Evolutionary conservation across 2,329 filamentous ascomycete species (phyloP), one percentile per base, ranked within the genome.

Genomic region (Penicillium rolfsii): DNA sequence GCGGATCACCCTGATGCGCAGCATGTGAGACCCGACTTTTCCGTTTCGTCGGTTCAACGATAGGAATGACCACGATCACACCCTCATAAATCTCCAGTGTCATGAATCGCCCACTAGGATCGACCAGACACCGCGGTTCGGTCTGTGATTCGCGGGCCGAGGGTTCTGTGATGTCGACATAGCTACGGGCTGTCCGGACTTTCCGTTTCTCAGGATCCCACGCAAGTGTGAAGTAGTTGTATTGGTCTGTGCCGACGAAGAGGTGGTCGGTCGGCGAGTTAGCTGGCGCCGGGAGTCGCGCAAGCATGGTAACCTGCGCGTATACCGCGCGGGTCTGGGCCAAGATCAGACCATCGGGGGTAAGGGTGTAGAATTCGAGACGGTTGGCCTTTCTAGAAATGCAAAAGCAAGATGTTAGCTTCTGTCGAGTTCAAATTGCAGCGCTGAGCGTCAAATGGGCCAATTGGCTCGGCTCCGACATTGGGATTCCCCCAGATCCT

Each of bases 221-320:
- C 16, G 84, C 87, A 22, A 97, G 77, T 1, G 92, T 96, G 76
- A 98, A 97, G 79, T 97, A 98, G 70, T 93, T 89, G 68, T 91
- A 90, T 58, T 90, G 87, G 73, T 97, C 90, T 50, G 95, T 99
- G 53, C 93, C 94, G 59, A 99, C 85, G 73, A 99, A 97, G 62
- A 99, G 85, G 63, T 97, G 87, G 68, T 98, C 93, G 52, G 88
- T 91, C 5, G 83, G 78, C 30, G 89, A 88, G 67, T 91, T 86
- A 52, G 87, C 86, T 5, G 93, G 92, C 3, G 71, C 67, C 1
- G 74, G 73, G 4, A 77, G 71, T 22, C 74, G 71, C 28, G 87
- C 87, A 52, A 99, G 82, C 82, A 97, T 91, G 7, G 90, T 89
- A 67, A 98, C 88, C 67, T 90, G 91, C 73, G 94, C 95, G 74